These are phyloP conservation scores for Amniculicola lignicola DNA, from an alignment of 495 filamentous ascomycete genomes.

Conservation along the genomic window DNA sequence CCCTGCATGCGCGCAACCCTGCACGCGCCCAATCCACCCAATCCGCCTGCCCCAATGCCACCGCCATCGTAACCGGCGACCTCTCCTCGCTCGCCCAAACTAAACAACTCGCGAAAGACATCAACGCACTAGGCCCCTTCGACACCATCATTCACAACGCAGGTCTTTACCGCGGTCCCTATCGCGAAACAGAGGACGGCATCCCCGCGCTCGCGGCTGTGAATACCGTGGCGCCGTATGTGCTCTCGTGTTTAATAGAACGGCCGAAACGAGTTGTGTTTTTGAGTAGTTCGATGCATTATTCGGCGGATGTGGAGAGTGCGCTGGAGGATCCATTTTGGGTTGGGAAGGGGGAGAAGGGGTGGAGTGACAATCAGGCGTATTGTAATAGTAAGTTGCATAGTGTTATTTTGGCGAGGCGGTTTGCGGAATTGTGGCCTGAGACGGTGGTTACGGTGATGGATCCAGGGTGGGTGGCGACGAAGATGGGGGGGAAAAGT, in stretches of 20 bases:
- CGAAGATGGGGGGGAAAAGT: slow-evolving; percentile 56
- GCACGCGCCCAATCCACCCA: slow-evolving; percentile 48
- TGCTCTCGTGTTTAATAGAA: slow-evolving; percentile 54
- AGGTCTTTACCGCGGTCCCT: slow-evolving; percentile 38
- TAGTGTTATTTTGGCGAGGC: slow-evolving; percentile 54
- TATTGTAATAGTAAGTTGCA: slow-evolving; percentile 56
- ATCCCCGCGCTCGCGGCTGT: slow-evolving; percentile 54
- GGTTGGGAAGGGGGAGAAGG: slow-evolving; percentile 20
- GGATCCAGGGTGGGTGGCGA: slow-evolving; percentile 63
- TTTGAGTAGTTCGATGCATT: slow-evolving; percentile 53
- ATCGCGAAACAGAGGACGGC: slow-evolving; percentile 42
- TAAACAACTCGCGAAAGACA: slow-evolving; percentile 51
- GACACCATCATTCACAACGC: slow-evolving; percentile 60
- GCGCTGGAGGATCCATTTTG: slow-evolving; percentile 43
- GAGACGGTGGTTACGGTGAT: slow-evolving; percentile 51
- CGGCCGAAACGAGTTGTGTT: slow-evolving; percentile 52
- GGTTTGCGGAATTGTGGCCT: slow-evolving; percentile 51
- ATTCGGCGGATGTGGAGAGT: slow-evolving; percentile 44
- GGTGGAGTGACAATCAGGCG: slow-evolving; percentile 34
- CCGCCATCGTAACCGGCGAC: slow-evolving; percentile 52
- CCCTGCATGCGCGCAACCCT: slow-evolving; percentile 56
- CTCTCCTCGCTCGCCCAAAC: slow-evolving; percentile 52
- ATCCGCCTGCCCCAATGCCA: slow-evolving; percentile 48
- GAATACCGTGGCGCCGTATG: slow-evolving; percentile 58
- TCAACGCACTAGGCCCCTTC: slow-evolving; percentile 50